These are phyloP conservation scores for Chaetomium olivaceum DNA, from an alignment of 2,329 filamentous ascomycete species.

Conservation along the genomic window DNA sequence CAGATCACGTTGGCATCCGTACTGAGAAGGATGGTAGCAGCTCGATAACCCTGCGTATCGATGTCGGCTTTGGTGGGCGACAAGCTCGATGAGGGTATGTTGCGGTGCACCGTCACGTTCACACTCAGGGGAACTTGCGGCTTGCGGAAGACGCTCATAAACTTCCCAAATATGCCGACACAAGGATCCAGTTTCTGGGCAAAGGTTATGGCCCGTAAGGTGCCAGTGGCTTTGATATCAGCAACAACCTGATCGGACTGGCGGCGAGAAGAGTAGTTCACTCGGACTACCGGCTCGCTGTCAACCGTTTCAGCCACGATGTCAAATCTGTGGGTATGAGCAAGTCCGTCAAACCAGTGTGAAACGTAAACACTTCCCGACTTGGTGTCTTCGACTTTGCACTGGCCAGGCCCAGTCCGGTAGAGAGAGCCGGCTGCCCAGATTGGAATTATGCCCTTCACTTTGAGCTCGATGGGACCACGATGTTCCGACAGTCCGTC, in stretches of 20 bases:
- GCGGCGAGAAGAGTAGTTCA: slow-evolving; percentile 71
- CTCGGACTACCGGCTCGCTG: slow-evolving; percentile 39
- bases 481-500: slow-evolving; percentile 66
- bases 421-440: slow-evolving; percentile 73
- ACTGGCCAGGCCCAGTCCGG: slow-evolving; percentile 71
- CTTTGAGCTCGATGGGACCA: slow-evolving; percentile 61
- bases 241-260: slow-evolving; percentile 66
- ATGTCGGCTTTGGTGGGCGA: neutral
- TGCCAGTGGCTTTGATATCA: slow-evolving; percentile 60
- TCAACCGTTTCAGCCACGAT: slow-evolving; percentile 46
- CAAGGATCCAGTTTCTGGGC: slow-evolving; percentile 74
- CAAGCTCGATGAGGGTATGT: neutral
- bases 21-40: neutral
- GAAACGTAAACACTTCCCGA: slow-evolving; percentile 61
- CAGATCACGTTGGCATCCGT: slow-evolving; percentile 57
- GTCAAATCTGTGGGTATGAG: slow-evolving; percentile 71
- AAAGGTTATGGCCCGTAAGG: slow-evolving; percentile 61
- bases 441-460: slow-evolving; percentile 67
- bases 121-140: slow-evolving; percentile 61
- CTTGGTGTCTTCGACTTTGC: slow-evolving; percentile 58
- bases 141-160: slow-evolving; percentile 71
- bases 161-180: slow-evolving; percentile 69
- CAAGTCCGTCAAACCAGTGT: slow-evolving; percentile 83
- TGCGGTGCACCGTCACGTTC: slow-evolving; percentile 49
- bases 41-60: slow-evolving; percentile 38